phyloP scores from a whole-genome alignment of 495 filamentous ascomycete species.

The Antarctomyces pellizariae region DNA sequence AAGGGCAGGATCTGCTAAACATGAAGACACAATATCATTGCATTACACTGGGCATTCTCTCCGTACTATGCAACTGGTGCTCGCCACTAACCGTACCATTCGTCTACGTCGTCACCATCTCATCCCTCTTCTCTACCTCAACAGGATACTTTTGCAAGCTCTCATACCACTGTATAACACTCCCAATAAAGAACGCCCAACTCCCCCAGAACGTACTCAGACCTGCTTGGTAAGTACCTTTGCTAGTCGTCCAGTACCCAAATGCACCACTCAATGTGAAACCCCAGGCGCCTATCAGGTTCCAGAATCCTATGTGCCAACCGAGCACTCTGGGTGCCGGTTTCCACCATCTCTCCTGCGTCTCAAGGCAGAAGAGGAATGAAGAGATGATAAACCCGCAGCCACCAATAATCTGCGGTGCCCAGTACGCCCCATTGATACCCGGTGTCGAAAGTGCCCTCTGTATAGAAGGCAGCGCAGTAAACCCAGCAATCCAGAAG shows the following conservation, averaged over 20 bases:
- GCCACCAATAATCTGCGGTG: conserved; percentile 44
- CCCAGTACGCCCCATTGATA: conserved; percentile 36
- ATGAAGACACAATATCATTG: too few species aligned
- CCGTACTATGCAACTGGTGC: too few species aligned
- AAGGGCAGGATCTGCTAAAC: too few species aligned
- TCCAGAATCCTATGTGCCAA: conserved; percentile 23
- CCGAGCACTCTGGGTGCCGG: conserved; percentile 35
- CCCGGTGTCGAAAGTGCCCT: conserved; percentile 13
- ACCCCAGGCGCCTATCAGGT: conserved; percentile 25
- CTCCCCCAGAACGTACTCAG: conserved; percentile 44
- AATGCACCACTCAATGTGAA: conserved; percentile 46
- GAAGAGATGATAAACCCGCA: conserved; percentile 35
- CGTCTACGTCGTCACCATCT: too few species aligned
- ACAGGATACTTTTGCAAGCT: conserved; percentile 36
- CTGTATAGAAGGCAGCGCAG: conserved; percentile 34
- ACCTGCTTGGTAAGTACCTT: conserved; percentile 30
- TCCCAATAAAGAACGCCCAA: conserved; percentile 47
- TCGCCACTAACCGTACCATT: too few species aligned
- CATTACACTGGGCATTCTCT: too few species aligned
- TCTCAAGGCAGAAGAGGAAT: conserved; percentile 43
- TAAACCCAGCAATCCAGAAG: conserved; percentile 47
- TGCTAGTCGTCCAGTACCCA: conserved; percentile 24
- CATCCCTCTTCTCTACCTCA: conserved; percentile 12
- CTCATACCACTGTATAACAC: conserved; percentile 40
- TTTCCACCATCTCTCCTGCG: conserved; percentile 39